Conservation (phyloP, 1,284 basidiomycete species). For the Ustilago cynodontis region DNA sequence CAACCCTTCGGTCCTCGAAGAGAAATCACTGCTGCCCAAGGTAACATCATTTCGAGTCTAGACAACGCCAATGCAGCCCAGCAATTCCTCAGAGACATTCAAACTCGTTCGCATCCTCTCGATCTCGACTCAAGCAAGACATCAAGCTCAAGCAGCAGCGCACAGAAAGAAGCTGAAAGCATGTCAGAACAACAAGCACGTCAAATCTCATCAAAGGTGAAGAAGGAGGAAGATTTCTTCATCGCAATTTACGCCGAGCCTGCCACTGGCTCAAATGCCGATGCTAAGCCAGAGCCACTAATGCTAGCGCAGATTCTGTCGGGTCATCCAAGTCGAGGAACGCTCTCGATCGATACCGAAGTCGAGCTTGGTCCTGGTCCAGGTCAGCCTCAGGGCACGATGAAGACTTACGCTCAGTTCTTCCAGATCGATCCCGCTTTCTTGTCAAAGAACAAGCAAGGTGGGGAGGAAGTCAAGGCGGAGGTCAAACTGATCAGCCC, state of each 20-base stretch:
- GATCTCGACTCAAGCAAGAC: conserved; percentile 11
- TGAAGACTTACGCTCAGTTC: conserved; percentile 51
- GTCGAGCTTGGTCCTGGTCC: conserved; percentile 76
- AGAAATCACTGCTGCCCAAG: conserved; percentile 79
- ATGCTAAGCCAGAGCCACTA: conserved; percentile 17
- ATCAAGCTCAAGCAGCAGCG: conserved; percentile 17
- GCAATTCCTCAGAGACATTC: conserved; percentile 77
- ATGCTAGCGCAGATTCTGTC: conserved; percentile 74
- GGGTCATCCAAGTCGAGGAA: conserved; percentile 83
- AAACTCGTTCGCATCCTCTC: conserved; percentile 51
- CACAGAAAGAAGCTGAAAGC: conserved; percentile 31
- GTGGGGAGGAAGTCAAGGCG: conserved; percentile 21
- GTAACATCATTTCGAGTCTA: conserved; percentile 81
- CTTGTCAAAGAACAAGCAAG: not conserved
- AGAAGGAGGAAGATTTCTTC: conserved; percentile 80
- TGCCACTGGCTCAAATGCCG: not conserved
- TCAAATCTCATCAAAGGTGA: conserved; percentile 62
- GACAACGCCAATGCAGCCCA: conserved; percentile 79
- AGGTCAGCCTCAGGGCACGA: conserved; percentile 72
- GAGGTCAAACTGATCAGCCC: conserved; percentile 36
- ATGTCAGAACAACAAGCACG: conserved; percentile 45
- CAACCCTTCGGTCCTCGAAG: conserved; percentile 74
- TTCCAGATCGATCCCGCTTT: conserved; percentile 38
- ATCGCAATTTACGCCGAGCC: conserved; percentile 71
- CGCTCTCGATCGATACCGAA: conserved; percentile 78